Evolutionary conservation across 164 flowering plant species (phyloP), one percentile per base, ranked within the genome.

Genomic region (Taxillus chinensis): DNA sequence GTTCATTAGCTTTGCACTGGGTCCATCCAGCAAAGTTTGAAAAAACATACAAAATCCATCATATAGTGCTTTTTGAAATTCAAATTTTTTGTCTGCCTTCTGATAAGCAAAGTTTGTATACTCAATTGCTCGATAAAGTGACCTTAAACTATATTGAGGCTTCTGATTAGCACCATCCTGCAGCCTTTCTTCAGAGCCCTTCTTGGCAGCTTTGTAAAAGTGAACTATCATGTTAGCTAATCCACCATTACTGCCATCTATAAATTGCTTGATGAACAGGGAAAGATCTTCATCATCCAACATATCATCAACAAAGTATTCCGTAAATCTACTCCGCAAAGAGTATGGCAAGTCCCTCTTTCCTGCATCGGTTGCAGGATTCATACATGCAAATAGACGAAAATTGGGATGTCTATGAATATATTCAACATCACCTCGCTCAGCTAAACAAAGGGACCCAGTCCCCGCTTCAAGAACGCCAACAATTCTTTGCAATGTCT

Each of bases 331-430:
- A 69, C 90, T 80, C 55, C 95, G 71, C 37, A 95, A 55, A 41
- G 92, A 75, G 60, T 72, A 71, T 1, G 96, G 92, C 69, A 95
- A 71, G 63, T 95, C 96, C 48, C 90, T 73, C 79, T 95, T 95
- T 55, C 99, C 97, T 67, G 95, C 92, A 86, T 95, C 99, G 56
- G 91, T 95, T 58, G 99, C 99, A 65, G 99, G 99, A 80, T 95
- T 95, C 99, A 95, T 95, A 70, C 99, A 90, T 4, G 95, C 96
- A 82, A 95, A 95, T 59, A 95, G 61, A 41, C 95, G 97, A 58
- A 95, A 95, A 66, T 78, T 73, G 16, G 89, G 86, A 80, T 95
- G 90, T 56, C 99, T 83, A 13, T 46, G 39, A 17, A 95, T 74
- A 74, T 78, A 74, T 57, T 74, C 74, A 17, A 78, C 70, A 76